A percentile compares a stretch with the other conserved stretches of the same genome.
Evolutionary conservation across 192 early-diverging fungal species (phyloP).

Genomic region (Globomyces pollinis-pini): DNA sequence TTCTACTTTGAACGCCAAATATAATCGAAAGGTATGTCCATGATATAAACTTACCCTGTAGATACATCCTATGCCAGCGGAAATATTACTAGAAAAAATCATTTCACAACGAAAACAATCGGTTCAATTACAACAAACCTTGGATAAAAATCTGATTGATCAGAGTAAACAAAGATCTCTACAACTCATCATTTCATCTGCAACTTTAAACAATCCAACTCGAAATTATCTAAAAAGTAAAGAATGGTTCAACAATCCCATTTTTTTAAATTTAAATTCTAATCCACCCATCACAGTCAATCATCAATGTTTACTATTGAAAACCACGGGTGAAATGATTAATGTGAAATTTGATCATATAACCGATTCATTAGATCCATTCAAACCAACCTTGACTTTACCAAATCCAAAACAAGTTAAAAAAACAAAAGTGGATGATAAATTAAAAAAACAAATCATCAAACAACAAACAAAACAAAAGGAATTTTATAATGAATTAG

Average conservation of each 20-base stretch:
- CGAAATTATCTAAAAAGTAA: slow-evolving; percentile 41
- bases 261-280: slow-evolving; percentile 51
- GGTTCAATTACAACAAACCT: neutral
- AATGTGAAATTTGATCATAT: slow-evolving; percentile 37
- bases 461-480: slow-evolving; percentile 8
- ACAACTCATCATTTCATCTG: slow-evolving; percentile 58
- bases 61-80: slow-evolving; percentile 29
- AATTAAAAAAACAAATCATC: neutral
- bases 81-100: slow-evolving; percentile 27
- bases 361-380: neutral
- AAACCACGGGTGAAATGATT: too few relatives aligned
- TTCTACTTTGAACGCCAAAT: slow-evolving; percentile 16
- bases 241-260: slow-evolving; percentile 44
- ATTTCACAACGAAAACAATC: slow-evolving; percentile 10
- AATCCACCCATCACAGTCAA: slow-evolving; percentile 16
- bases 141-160: neutral
- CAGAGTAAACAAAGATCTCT: slow-evolving; percentile 8
- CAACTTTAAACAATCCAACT: slow-evolving; percentile 62
- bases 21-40: slow-evolving; percentile 10
- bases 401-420: neutral
- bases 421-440: neutral
- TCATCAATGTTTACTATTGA: slow-evolving; percentile 23
- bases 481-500: slow-evolving; percentile 19
- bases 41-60: neutral
- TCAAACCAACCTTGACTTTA: neutral